A percentile compares a stretch with the other conserved stretches of the same genome.
phyloP scores from a whole-genome alignment of 352 stramenopile genomes.

The Lagenidium sp. region DNA sequence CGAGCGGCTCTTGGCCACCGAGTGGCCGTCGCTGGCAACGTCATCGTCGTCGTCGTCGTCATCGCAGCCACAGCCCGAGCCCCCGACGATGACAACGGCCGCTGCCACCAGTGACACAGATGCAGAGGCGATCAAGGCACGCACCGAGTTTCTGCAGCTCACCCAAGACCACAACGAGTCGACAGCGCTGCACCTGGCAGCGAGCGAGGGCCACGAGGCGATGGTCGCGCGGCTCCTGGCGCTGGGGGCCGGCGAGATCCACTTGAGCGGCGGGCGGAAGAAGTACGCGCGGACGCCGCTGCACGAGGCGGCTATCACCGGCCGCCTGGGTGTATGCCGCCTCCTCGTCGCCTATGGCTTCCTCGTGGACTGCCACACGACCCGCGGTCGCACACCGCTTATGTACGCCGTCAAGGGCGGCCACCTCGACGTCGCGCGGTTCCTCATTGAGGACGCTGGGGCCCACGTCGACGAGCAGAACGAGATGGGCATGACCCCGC shows the following conservation, averaged over 20 bases:
- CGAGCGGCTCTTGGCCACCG: constrained; percentile 15
- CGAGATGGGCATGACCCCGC: constrained; percentile 66
- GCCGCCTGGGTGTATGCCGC: constrained; percentile 37
- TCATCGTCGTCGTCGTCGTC: too few species aligned
- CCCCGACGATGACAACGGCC: too few species aligned
- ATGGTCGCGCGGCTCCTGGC: constrained; percentile 37
- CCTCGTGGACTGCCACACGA: constrained; percentile 73
- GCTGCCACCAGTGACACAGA: too few species aligned
- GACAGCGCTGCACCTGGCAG: constrained; percentile 54
- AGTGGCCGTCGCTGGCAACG: neutral
- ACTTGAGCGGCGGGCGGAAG: constrained; percentile 48
- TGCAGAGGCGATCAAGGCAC: constrained; percentile 4
- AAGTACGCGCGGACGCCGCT: constrained; percentile 60
- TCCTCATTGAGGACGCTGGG: constrained; percentile 29
- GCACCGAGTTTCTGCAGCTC: constrained; percentile 39
- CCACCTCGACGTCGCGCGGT: constrained; percentile 35
- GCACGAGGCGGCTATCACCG: constrained; percentile 63
- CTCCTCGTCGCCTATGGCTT: constrained; percentile 48
- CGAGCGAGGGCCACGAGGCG: constrained; percentile 34
- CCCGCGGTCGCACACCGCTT: constrained; percentile 55
- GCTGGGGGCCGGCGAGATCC: constrained; percentile 44
- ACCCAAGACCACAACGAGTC: constrained; percentile 60
- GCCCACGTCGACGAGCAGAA: constrained; percentile 70
- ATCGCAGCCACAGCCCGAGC: too few species aligned
- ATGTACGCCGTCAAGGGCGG: constrained; percentile 71